Percentiles rank a stretch among this genome's conserved stretches.
These are phyloP conservation scores for Neospermospora avenae DNA, from an alignment of 2,329 filamentous ascomycete genomes.

Conservation along the genomic window DNA sequence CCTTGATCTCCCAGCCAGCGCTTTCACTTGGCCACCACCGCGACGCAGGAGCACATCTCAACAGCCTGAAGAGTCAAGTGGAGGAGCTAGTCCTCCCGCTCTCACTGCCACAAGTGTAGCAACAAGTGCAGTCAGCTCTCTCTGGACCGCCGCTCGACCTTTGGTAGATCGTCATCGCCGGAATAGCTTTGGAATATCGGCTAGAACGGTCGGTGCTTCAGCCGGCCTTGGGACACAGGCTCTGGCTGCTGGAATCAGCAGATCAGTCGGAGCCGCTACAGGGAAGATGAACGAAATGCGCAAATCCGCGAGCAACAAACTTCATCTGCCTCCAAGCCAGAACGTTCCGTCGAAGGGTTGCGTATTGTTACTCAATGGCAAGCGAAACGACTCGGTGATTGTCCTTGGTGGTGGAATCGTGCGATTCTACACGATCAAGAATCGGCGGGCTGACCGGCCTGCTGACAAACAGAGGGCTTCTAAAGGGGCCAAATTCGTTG, in stretches of 20 bases:
- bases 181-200: conserved; percentile 33
- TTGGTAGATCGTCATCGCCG: conserved; percentile 33
- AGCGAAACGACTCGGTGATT: conserved; percentile 59
- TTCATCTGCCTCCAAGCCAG: conserved; percentile 60
- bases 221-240: conserved; percentile 70
- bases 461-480: conserved; percentile 55
- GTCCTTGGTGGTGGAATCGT: conserved; percentile 64
- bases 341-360: conserved; percentile 55
- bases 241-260: conserved; percentile 70
- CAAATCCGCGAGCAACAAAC: conserved; percentile 71
- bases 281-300: conserved; percentile 68
- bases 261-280: conserved; percentile 67
- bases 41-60: conserved; percentile 40
- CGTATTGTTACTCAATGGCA: conserved; percentile 62
- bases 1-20: conserved; percentile 77
- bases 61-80: conserved; percentile 14
- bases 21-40: conserved; percentile 83
- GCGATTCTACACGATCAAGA: conserved; percentile 52
- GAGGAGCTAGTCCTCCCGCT: conserved; percentile 44
- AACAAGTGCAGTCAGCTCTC: conserved; percentile 33
- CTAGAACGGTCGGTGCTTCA: conserved; percentile 39
- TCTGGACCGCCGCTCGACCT: conserved; percentile 35
- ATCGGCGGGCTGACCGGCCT: conserved; percentile 49
- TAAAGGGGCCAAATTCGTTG: conserved; percentile 38
- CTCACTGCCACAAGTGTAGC: conserved; percentile 42